Base-by-base conservation (phyloP, 371 early-diverging fungal species). In the Mortierella sp. region DNA sequence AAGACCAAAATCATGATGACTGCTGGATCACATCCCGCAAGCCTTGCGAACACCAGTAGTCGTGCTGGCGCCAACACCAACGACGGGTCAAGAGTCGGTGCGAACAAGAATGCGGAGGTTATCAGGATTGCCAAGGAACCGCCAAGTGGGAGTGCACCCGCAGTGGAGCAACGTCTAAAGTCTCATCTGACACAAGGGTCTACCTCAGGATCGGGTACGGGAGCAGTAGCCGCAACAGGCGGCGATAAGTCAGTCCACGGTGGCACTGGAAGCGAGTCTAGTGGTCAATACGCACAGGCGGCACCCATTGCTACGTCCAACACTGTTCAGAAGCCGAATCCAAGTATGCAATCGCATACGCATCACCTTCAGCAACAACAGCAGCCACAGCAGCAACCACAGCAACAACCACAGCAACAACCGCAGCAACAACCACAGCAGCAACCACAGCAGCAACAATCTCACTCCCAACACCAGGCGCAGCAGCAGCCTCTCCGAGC, bases 1-100 rank as follows among this genome's bases (percentile, higher is more conserved):
- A 76, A 76, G 63, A 76, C 61, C 41, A 69, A 58, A 48, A 76
- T 76, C 24, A 49, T 70, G 59, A 43, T 58, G 59, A 57, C 78
- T 14, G 62, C 61, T 2, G 58, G 59, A 1, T 50, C 55, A 14
- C 66, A 69, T 38, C 66, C 78, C 13, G 70, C 64, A n/a, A 59
- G 70, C n/a, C 24, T 55, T 34, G 62, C 67, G 34, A 60, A 61
- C 23, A 51, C 49, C 3, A 41, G 49, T 7, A 59, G 52, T 21
- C 50, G 49, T 16, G 45, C 23, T 31, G 28, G 58, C 24, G 43
- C 59, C 21, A 18, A 28, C 23, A 31, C 16, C 18, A 34, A 21
- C 14, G 47, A 47, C 3, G 47, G 58, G 5, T 14, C 30, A 24
- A 23, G 49, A n/a, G 14, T 23, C 26, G 16, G 48, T 1, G n/a